Percentiles rank a stretch among this genome's conserved stretches.
These are phyloP conservation scores for Flagelloscypha sp. DNA, from an alignment of 768 basidiomycete species.

Conservation along the genomic window DNA sequence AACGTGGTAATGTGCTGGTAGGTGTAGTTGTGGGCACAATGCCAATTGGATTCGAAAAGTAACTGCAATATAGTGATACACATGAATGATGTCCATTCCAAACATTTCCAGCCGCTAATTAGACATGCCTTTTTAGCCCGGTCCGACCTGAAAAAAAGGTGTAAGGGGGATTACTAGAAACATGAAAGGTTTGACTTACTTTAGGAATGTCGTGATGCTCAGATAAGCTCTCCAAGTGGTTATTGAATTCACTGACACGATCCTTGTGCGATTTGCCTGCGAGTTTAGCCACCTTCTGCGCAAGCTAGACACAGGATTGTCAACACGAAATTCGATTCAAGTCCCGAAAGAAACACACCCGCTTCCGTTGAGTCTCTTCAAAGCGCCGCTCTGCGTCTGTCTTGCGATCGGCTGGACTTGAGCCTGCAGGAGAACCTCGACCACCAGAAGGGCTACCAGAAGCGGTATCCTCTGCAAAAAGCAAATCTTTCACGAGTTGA, in stretches of 20 bases:
- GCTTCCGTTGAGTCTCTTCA: slow-evolving; percentile 74
- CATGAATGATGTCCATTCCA: slow-evolving; percentile 45
- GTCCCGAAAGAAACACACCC: slow-evolving; percentile 40
- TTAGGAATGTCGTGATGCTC: slow-evolving; percentile 96
- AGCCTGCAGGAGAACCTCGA: slow-evolving; percentile 50
- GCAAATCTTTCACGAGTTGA: slow-evolving; percentile 43
- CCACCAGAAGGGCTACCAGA: slow-evolving; percentile 42
- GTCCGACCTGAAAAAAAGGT: slow-evolving; percentile 56
- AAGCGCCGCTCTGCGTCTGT: slow-evolving; percentile 86
- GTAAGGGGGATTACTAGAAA: slow-evolving; percentile 7
- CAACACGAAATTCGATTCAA: not conserved
- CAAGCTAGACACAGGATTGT: slow-evolving; percentile 40
- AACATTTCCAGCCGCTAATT: slow-evolving; percentile 27
- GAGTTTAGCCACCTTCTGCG: slow-evolving; percentile 63
- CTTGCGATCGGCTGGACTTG: slow-evolving; percentile 45
- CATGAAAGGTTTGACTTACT: slow-evolving; percentile 33
- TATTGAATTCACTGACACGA: slow-evolving; percentile 83
- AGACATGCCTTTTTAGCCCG: slow-evolving; percentile 52
- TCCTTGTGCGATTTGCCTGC: slow-evolving; percentile 90
- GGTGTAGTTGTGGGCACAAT: too few relatives aligned
- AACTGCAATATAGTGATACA: too few relatives aligned
- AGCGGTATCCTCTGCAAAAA: slow-evolving; percentile 40
- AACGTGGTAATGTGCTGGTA: too few relatives aligned
- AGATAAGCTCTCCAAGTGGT: slow-evolving; percentile 76
- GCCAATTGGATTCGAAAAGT: too few relatives aligned